phyloP scores from a whole-genome alignment of 768 basidiomycete genomes.

The Termitomyces sp. region DNA sequence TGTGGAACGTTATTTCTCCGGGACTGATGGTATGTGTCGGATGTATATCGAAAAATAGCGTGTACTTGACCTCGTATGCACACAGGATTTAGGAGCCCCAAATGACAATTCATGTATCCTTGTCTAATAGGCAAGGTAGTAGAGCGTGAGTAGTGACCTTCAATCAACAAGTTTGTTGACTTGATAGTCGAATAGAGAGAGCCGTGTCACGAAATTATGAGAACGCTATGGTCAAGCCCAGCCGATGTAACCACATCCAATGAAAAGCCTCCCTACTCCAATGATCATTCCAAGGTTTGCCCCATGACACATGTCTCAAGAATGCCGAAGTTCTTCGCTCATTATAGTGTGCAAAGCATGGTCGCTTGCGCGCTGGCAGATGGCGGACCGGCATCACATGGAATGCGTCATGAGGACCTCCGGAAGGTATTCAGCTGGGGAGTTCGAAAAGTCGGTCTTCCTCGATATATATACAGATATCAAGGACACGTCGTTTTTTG shows the following conservation, averaged over 20 bases:
- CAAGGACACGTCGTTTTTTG: not conserved
- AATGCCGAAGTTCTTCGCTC: not conserved
- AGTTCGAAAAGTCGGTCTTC: not conserved
- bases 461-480: constrained; percentile 2
- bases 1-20: not conserved
- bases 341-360: not conserved
- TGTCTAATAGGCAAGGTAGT: not conserved
- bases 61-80: not conserved
- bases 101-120: not conserved
- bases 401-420: constrained; percentile 4
- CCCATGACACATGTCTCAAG: not conserved
- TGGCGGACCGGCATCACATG: constrained; percentile 6
- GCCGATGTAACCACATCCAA: not conserved
- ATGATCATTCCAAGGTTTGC: not conserved
- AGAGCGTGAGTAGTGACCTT: not conserved
- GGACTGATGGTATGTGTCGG: not conserved
- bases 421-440: not conserved
- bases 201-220: not conserved
- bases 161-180: not conserved
- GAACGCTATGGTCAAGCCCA: not conserved
- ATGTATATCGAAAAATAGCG: not conserved
- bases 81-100: no score
- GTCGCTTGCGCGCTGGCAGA: not conserved
- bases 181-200: not conserved
- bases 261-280: not conserved